phyloP scores from a whole-genome alignment of 345 rosid genomes.

The Pelargonium nanum region DNA sequence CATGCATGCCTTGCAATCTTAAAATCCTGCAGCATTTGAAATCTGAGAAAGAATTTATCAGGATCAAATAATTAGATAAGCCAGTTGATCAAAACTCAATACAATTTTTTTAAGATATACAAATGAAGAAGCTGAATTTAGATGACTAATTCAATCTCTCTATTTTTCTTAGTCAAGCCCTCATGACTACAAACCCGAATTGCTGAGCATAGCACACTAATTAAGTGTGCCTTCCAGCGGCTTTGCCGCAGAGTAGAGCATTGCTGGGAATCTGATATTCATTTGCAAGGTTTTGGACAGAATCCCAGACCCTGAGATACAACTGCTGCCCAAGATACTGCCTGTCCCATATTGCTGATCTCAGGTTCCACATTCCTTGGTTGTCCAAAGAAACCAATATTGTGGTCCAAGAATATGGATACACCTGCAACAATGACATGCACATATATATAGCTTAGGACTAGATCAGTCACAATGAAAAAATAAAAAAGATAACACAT shows the following conservation, averaged over 20 bases:
- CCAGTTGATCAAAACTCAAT: no score
- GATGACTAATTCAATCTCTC: no score
- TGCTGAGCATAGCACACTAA: neutral
- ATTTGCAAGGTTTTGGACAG: slow-evolving; percentile 16
- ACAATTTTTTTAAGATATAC: no score
- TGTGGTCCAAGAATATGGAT: slow-evolving; percentile 33
- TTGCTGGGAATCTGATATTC: slow-evolving; percentile 28
- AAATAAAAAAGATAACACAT: neutral
- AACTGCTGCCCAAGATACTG: slow-evolving; percentile 37
- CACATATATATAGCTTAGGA: neutral
- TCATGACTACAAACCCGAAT: slow-evolving; percentile 8
- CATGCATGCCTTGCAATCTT: no score
- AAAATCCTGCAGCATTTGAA: no score
- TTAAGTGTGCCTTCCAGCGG: slow-evolving; percentile 11
- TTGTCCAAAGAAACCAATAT: slow-evolving; percentile 30
- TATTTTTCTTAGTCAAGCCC: slow-evolving; percentile 11
- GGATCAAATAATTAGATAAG: no score
- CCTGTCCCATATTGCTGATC: slow-evolving; percentile 30
- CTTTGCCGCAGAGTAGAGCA: slow-evolving; percentile 32
- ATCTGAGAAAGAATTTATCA: no score
- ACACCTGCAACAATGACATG: slow-evolving; percentile 19
- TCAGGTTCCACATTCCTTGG: slow-evolving; percentile 41
- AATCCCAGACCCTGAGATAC: slow-evolving; percentile 26
- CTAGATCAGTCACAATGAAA: neutral
- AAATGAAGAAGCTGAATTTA: no score